Evolutionary conservation across 495 filamentous ascomycete genomes (phyloP).

Genomic region (Venustampulla echinocandica): DNA sequence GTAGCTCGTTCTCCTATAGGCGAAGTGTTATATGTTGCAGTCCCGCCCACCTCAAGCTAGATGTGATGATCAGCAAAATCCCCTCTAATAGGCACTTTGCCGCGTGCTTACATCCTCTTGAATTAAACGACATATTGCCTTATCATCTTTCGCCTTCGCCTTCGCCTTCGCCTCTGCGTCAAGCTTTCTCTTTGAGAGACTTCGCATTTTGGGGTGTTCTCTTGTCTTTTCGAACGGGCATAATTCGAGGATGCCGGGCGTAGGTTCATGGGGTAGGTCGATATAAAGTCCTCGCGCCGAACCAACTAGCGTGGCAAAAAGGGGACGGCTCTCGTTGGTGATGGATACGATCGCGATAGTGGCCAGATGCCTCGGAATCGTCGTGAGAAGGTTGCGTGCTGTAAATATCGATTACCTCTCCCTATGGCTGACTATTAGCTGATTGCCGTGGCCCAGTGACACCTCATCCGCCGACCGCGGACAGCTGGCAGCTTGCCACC

Average conservation of each 20-base stretch:
- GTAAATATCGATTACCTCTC: constrained; percentile 3
- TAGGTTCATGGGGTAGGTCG: background rate
- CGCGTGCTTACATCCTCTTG: background rate
- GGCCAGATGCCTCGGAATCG: constrained; percentile 2
- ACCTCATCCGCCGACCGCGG: too few relatives aligned
- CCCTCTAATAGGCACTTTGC: background rate
- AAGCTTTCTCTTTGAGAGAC: background rate
- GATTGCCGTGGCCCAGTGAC: too few relatives aligned
- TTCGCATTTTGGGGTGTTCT: background rate
- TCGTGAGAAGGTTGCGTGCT: constrained; percentile 2
- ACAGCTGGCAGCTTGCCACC: too few relatives aligned
- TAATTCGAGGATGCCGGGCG: background rate
- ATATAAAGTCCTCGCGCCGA: too few relatives aligned
- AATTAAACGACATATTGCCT: background rate
- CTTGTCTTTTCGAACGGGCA: background rate
- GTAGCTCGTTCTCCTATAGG: background rate
- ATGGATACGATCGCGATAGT: constrained; percentile 1
- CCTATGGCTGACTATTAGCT: too few relatives aligned
- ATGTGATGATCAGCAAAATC: background rate
- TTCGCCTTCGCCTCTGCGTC: background rate
- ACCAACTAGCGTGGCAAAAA: constrained; percentile 2
- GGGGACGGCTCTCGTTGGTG: constrained; percentile 2
- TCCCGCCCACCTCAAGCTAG: background rate
- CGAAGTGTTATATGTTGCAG: background rate
- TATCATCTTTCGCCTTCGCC: background rate